phyloP scores from a whole-genome alignment of 148 eudicot genomes.

The Linanthus parryae region DNA sequence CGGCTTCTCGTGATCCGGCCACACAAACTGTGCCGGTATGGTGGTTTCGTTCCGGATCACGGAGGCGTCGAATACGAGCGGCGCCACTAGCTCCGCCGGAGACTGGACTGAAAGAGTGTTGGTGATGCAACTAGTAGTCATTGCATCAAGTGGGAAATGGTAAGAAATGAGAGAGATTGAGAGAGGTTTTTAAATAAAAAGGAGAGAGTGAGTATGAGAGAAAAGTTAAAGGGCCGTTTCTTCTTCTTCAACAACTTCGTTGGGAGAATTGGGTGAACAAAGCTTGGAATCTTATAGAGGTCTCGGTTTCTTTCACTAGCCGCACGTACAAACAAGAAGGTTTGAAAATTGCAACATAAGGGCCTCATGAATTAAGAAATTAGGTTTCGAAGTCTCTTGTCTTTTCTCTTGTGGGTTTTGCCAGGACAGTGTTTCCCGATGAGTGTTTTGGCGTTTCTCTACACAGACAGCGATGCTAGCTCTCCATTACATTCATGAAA shows the following conservation, averaged over 20 bases:
- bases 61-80: constrained; percentile 30
- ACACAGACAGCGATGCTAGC: constrained; percentile 2
- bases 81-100: not conserved
- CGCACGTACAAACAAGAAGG: not conserved
- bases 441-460: constrained; percentile 2
- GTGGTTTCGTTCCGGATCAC: constrained; percentile 16
- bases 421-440: constrained; percentile 10
- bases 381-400: not conserved
- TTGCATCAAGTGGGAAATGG: constrained; percentile 4
- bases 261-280: constrained; percentile 24
- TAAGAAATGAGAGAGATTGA: constrained; percentile 4
- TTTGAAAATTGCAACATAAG: not conserved
- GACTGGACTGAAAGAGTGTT: constrained; percentile 6
- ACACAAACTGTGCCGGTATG: constrained; percentile 45
- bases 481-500: too few relatives aligned
- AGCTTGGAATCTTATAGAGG: constrained; percentile 31
- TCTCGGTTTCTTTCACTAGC: not conserved
- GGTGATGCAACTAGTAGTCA: constrained; percentile 19
- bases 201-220: constrained; percentile 12
- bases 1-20: constrained; percentile 60
- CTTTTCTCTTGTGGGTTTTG: constrained; percentile 6
- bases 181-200: not conserved
- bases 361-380: not conserved
- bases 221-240: constrained; percentile 28
- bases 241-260: too few relatives aligned